Conservation (phyloP, 495 filamentous ascomycete species). For the Xylaria scruposa region DNA sequence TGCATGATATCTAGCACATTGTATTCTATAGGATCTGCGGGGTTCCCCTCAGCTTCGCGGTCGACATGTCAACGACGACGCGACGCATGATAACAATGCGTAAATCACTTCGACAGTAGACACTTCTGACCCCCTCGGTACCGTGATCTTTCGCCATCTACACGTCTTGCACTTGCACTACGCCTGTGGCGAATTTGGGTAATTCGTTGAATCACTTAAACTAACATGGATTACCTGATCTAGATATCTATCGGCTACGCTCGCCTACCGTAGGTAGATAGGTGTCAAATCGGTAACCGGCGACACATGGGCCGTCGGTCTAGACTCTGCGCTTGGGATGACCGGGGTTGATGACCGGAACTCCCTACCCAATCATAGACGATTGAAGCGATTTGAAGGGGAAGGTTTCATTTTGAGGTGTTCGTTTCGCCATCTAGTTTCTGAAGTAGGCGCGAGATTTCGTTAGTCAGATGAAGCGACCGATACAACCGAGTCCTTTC, state of each 20-base stretch:
- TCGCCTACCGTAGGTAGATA: not conserved
- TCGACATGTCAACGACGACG: no score
- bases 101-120: not conserved
- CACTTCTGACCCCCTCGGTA: not conserved
- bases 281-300: not conserved
- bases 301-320: not conserved
- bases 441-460: not conserved
- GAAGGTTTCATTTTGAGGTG: slow-evolving; percentile 3
- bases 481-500: not conserved
- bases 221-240: no score
- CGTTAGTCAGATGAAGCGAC: not conserved
- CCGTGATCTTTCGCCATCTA: no score
- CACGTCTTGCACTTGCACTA: no score
- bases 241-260: not conserved
- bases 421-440: not conserved
- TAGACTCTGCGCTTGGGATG: not conserved
- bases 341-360: not conserved
- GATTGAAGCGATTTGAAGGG: not conserved
- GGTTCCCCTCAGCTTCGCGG: not conserved
- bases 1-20: no score
- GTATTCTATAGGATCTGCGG: not conserved
- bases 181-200: no score
- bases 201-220: not conserved
- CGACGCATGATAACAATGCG: no score
- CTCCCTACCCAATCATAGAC: not conserved